Evolutionary conservation across 2,329 filamentous ascomycete genomes (phyloP).

Genomic region (Colletotrichum zoysiae): DNA sequence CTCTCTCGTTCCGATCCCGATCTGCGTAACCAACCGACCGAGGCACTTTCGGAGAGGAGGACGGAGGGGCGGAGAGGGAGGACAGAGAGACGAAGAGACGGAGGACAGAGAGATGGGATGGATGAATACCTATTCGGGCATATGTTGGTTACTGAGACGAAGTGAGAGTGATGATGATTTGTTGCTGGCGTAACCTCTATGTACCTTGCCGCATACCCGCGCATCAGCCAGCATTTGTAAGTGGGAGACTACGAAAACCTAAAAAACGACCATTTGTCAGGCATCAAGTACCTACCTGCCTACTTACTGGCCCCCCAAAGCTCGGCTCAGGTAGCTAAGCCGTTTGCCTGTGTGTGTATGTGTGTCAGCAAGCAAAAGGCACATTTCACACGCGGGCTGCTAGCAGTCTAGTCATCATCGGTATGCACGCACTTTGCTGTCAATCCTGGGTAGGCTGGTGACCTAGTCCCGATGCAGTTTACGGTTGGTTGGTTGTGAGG

Average conservation of each 20-base stretch:
- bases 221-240: neutral
- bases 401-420: neutral
- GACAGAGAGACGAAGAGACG: neutral
- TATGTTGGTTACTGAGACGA: constrained; percentile 1
- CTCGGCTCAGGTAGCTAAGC: neutral
- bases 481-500: neutral
- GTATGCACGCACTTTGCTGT: constrained; percentile 26
- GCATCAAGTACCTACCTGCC: neutral
- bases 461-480: neutral
- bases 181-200: constrained; percentile 22
- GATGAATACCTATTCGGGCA: neutral
- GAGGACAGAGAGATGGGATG: neutral
- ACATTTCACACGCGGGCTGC: neutral
- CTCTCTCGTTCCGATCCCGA: neutral
- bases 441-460: neutral
- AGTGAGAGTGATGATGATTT: neutral
- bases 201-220: neutral
- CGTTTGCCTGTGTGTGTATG: no score
- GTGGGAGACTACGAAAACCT: neutral
- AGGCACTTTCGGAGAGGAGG: neutral
- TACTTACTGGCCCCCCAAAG: neutral
- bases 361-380: constrained; percentile 3
- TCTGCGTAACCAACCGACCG: constrained; percentile 12
- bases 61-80: neutral
- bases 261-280: neutral